Evolutionary conservation across 2,329 filamentous ascomycete species (phyloP).

Genomic region (Pestalotiopsis sp.): DNA sequence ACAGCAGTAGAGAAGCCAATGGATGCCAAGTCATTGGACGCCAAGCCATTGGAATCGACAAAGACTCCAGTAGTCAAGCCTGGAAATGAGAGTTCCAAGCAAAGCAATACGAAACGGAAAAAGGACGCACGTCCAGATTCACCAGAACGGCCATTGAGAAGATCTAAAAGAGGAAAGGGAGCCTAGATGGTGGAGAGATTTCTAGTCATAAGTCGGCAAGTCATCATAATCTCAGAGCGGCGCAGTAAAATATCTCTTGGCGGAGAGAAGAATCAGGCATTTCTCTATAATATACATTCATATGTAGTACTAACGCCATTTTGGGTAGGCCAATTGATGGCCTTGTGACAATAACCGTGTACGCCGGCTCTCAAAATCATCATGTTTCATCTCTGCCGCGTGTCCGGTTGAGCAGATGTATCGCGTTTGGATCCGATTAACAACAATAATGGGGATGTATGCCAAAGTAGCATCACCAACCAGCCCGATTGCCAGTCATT

Average conservation of each 20-base stretch:
- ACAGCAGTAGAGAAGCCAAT: background rate
- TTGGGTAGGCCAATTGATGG: background rate
- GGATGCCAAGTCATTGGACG: background rate
- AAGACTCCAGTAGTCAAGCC: background rate
- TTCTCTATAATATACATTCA: background rate
- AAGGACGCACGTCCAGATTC: background rate
- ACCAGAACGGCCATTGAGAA: background rate
- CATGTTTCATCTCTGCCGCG: background rate
- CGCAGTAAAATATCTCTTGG: background rate
- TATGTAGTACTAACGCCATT: background rate
- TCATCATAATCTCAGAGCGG: background rate
- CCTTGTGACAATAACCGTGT: background rate
- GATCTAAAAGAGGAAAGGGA: background rate
- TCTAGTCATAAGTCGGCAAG: background rate
- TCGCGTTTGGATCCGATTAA: background rate
- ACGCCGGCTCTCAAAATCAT: background rate
- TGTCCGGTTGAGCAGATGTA: background rate
- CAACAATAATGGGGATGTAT: background rate
- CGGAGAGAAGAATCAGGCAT: background rate
- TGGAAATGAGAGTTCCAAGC: background rate
- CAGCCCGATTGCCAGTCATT: background rate
- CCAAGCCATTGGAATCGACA: background rate
- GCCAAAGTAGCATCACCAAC: background rate
- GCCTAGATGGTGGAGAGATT: background rate
- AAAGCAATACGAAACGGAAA: background rate